A percentile compares a stretch with the other conserved stretches of the same genome.
These are phyloP conservation scores for Diophrys appendiculata DNA, from an alignment of 73 alveolate genomes.

Conservation along the genomic window DNA sequence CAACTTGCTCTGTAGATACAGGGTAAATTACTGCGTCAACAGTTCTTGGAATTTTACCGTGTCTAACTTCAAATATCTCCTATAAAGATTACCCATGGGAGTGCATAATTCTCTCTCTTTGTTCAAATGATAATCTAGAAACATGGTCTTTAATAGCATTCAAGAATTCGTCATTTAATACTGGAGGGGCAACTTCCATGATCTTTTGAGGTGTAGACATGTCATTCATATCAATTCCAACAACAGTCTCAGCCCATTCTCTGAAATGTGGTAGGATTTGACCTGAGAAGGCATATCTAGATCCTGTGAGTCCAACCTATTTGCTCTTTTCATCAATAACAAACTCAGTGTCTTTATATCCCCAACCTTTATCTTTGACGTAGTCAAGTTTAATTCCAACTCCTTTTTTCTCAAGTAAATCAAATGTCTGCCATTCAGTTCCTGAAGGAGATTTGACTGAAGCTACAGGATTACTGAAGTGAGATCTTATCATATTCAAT, in stretches of 20 bases:
- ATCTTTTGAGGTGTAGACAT: slow-evolving; percentile 53
- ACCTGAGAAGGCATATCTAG: slow-evolving; percentile 74
- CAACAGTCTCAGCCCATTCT: slow-evolving; percentile 65
- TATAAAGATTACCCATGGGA: slow-evolving; percentile 89
- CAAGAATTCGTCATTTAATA: slow-evolving; percentile 67
- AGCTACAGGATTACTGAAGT: no score
- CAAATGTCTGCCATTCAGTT: slow-evolving; percentile 5
- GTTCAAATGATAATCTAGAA: slow-evolving; percentile 65
- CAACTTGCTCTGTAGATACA: slow-evolving; percentile 65
- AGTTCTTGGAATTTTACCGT: slow-evolving; percentile 66
- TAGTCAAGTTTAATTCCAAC: slow-evolving; percentile 45
- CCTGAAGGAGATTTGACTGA: background rate
- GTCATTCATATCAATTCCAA: slow-evolving; percentile 68
- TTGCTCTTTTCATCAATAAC: slow-evolving; percentile 61
- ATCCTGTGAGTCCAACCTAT: slow-evolving; percentile 73
- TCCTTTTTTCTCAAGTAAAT: slow-evolving; percentile 17
- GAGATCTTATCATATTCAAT: no score
- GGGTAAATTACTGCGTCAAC: slow-evolving; percentile 82
- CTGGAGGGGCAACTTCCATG: slow-evolving; percentile 80
- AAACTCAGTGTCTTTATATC: slow-evolving; percentile 82
- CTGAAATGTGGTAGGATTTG: slow-evolving; percentile 75
- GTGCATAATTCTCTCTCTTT: slow-evolving; percentile 82
- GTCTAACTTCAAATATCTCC: slow-evolving; percentile 63
- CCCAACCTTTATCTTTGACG: slow-evolving; percentile 90
- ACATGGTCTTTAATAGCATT: slow-evolving; percentile 55